These are phyloP conservation scores for Colletotrichum costaricense DNA, from an alignment of 2,329 filamentous ascomycete species.

Conservation along the genomic window DNA sequence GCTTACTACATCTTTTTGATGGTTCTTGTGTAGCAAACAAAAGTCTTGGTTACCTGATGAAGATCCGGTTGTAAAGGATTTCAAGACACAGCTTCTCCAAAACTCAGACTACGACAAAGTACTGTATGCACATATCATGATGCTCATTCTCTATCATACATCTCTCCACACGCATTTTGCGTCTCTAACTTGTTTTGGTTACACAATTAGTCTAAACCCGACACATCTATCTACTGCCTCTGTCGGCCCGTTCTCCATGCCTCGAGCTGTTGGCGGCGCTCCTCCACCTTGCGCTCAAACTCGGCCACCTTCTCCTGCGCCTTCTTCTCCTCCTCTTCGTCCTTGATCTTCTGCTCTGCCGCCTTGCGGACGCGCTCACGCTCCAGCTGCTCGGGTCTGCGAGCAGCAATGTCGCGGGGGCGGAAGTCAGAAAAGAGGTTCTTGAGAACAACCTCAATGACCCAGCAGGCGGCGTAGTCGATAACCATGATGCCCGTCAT, in stretches of 20 bases:
- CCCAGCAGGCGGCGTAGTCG: slow-evolving; percentile 88
- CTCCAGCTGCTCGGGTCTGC: slow-evolving; percentile 87
- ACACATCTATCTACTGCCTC: slow-evolving; percentile 36
- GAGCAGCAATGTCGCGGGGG: slow-evolving; percentile 91
- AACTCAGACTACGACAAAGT: no score
- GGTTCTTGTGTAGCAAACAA: no score
- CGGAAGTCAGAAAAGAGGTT: slow-evolving; percentile 87
- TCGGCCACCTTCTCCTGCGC: slow-evolving; percentile 66
- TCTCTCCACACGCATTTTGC: not conserved
- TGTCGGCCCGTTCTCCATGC: slow-evolving; percentile 55
- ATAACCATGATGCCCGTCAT: slow-evolving; percentile 87
- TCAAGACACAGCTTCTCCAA: no score
- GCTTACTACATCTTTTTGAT: no score
- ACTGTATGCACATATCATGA: not conserved
- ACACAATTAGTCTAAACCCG: slow-evolving; percentile 7
- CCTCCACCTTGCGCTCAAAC: slow-evolving; percentile 69
- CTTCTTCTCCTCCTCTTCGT: slow-evolving; percentile 64
- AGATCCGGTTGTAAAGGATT: no score
- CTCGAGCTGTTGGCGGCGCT: slow-evolving; percentile 59
- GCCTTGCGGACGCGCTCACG: slow-evolving; percentile 78
- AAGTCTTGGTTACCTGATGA: no score
- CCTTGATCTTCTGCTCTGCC: slow-evolving; percentile 62
- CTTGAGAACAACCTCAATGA: slow-evolving; percentile 91
- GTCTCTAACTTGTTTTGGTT: not conserved
- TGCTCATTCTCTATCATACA: slow-evolving; percentile 8